Evolutionary conservation across 495 filamentous ascomycete species (phyloP).

Genomic region (Thozetella sp.): DNA sequence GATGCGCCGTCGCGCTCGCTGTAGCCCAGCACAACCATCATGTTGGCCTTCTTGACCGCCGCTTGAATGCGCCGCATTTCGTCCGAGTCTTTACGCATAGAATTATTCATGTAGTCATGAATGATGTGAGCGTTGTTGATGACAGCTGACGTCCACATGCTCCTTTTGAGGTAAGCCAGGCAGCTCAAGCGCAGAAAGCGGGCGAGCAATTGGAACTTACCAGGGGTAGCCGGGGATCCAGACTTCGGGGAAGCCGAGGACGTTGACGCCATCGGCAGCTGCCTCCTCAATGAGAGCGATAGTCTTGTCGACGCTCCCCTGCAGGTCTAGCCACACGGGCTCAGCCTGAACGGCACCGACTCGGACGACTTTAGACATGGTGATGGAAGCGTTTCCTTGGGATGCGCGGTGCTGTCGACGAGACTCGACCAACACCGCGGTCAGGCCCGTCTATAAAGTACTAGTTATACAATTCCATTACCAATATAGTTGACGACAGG

Average conservation of each 20-base stretch:
- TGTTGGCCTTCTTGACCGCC: slow-evolving; percentile 29
- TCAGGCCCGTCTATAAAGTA: too few species aligned
- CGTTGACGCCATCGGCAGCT: slow-evolving; percentile 37
- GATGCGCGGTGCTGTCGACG: too few species aligned
- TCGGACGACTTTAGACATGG: slow-evolving; percentile 5
- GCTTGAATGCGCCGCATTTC: slow-evolving; percentile 41
- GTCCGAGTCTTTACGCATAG: slow-evolving; percentile 30
- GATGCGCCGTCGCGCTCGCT: slow-evolving; percentile 38
- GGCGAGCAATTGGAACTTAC: slow-evolving; percentile 20
- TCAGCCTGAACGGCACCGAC: slow-evolving; percentile 47
- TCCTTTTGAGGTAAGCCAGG: slow-evolving; percentile 5
- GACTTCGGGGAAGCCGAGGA: slow-evolving; percentile 51
- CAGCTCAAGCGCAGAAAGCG: background rate
- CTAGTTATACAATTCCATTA: too few species aligned
- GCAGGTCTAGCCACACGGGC: slow-evolving; percentile 49
- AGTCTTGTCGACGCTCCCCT: slow-evolving; percentile 43
- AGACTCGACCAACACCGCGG: too few species aligned
- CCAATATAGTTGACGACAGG: too few species aligned
- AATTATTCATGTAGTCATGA: slow-evolving; percentile 43
- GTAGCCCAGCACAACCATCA: slow-evolving; percentile 46
- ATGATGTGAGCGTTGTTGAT: slow-evolving; percentile 28
- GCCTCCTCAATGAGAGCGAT: slow-evolving; percentile 47
- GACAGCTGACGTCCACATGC: slow-evolving; percentile 34
- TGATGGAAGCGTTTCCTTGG: background rate
- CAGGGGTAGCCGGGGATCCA: slow-evolving; percentile 57